A percentile compares a stretch with the other conserved stretches of the same genome.
Conservation (phyloP, 345 rosid genomes). For the Physaria fendleri region DNA sequence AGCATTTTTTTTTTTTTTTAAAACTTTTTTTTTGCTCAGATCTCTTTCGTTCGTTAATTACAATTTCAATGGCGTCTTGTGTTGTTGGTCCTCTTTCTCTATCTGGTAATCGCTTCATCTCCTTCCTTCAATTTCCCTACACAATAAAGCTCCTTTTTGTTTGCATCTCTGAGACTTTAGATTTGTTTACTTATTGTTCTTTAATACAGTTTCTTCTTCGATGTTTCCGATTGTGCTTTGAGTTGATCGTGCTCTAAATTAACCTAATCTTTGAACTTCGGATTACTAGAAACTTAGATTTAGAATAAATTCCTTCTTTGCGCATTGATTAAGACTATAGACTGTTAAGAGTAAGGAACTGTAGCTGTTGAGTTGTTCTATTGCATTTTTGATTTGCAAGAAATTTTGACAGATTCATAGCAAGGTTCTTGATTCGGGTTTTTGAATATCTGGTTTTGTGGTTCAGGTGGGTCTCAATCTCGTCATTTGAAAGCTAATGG, state of each 20-base stretch:
- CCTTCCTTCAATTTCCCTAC: not conserved
- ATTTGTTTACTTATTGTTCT: not conserved
- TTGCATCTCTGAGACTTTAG: not conserved
- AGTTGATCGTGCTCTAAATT: not conserved
- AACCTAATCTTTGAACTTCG: not conserved
- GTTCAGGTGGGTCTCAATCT: constrained; percentile 44
- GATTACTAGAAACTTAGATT: not conserved
- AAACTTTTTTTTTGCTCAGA: not conserved
- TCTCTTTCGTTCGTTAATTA: not conserved
- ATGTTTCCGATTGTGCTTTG: not conserved
- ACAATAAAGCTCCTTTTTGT: not conserved
- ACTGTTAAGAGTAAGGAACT: not conserved
- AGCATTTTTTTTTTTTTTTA: no score
- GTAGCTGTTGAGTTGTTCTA: not conserved
- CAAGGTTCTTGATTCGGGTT: constrained; percentile 3
- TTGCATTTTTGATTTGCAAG: not conserved
- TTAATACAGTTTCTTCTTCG: not conserved
- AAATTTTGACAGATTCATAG: not conserved
- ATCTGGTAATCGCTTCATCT: constrained; percentile 17
- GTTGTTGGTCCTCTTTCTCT: constrained; percentile 24
- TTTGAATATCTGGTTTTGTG: not conserved
- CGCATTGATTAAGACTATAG: not conserved
- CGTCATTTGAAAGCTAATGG: constrained; percentile 33
- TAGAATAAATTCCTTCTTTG: not conserved
- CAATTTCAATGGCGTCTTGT: constrained; percentile 30